phyloP scores from a whole-genome alignment of 768 basidiomycete species.

The Xerocomus spinulosus region DNA sequence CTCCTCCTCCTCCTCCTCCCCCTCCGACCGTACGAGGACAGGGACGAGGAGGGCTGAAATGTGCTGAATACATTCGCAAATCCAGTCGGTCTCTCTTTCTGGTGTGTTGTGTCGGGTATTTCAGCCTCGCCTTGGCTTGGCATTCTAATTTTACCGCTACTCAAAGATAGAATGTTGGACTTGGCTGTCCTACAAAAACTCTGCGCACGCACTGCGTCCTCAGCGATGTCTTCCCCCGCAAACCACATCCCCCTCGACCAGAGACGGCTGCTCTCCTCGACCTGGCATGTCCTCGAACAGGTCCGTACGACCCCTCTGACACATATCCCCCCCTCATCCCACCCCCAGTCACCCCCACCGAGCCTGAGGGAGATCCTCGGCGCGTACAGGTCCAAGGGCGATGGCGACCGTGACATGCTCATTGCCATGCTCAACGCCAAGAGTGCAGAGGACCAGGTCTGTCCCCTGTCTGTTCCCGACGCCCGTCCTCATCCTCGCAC shows the following conservation, averaged over 20 bases:
- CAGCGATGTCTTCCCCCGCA: constrained; percentile 26
- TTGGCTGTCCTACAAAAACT: constrained; percentile 43
- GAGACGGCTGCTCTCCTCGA: constrained; percentile 38
- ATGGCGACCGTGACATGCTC: constrained; percentile 90
- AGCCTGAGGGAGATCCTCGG: constrained; percentile 79
- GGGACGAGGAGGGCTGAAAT: no score
- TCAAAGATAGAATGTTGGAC: constrained; percentile 46
- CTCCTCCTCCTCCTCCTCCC: no score
- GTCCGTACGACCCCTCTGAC: constrained; percentile 19
- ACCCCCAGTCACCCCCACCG: constrained; percentile 65
- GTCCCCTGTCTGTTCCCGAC: constrained; percentile 19
- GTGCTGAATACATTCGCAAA: no score
- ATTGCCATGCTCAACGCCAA: constrained; percentile 90
- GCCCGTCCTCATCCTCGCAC: constrained; percentile 7
- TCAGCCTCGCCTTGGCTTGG: constrained; percentile 41
- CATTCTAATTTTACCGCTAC: constrained; percentile 39
- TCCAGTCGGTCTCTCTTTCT: constrained; percentile 1
- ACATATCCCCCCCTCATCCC: background rate
- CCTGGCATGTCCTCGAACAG: constrained; percentile 46
- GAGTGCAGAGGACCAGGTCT: constrained; percentile 87
- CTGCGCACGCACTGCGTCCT: constrained; percentile 18
- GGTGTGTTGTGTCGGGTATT: constrained; percentile 21
- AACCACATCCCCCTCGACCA: constrained; percentile 22
- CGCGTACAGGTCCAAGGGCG: constrained; percentile 81
- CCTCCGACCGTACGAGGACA: no score